These are phyloP conservation scores for Starmerella potacharoeniae DNA, from an alignment of 805 yeast genomes.

Conservation along the genomic window DNA sequence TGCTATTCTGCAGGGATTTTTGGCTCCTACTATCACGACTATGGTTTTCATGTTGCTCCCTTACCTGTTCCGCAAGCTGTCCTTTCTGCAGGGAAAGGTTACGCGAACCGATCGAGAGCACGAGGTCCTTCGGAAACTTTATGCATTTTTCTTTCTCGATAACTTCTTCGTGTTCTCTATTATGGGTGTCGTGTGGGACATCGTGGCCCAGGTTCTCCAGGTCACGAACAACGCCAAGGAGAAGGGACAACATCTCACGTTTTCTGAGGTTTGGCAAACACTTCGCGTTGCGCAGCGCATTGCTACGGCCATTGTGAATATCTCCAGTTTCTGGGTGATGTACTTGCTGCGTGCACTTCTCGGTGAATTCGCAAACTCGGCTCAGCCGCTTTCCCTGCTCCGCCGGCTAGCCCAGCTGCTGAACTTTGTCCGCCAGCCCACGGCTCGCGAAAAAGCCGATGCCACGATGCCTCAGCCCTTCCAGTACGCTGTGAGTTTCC, in stretches of 20 bases:
- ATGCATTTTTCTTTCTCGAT: slow-evolving; percentile 31
- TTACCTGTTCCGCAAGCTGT: slow-evolving; percentile 28
- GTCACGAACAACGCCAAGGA: slow-evolving; percentile 10
- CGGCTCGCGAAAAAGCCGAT: slow-evolving; percentile 28
- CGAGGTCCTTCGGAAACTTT: slow-evolving; percentile 30
- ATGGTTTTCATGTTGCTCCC: slow-evolving; percentile 30
- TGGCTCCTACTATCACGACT: slow-evolving; percentile 30
- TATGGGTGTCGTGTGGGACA: slow-evolving; percentile 32
- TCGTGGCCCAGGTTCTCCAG: slow-evolving; percentile 26
- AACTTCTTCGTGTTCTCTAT: slow-evolving; percentile 31
- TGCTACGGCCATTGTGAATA: slow-evolving; percentile 29
- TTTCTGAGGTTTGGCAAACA: slow-evolving; percentile 23
- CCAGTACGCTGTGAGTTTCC: slow-evolving; percentile 28
- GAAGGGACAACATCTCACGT: slow-evolving; percentile 14
- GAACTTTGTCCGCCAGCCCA: slow-evolving; percentile 14
- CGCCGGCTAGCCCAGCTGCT: slow-evolving; percentile 18
- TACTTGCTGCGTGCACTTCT: slow-evolving; percentile 28
- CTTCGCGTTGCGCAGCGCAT: slow-evolving; percentile 27
- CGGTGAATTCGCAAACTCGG: slow-evolving; percentile 26
- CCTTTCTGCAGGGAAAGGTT: slow-evolving; percentile 31
- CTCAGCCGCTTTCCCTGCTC: slow-evolving; percentile 26
- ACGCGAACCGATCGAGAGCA: slow-evolving; percentile 31
- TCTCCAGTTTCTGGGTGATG: slow-evolving; percentile 35
- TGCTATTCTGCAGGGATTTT: slow-evolving; percentile 32
- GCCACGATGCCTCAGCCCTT: slow-evolving; percentile 29